Evolutionary conservation across 116 monocot genomes (phyloP), one percentile per base, ranked within the genome.

Genomic region (Iris pallida): DNA sequence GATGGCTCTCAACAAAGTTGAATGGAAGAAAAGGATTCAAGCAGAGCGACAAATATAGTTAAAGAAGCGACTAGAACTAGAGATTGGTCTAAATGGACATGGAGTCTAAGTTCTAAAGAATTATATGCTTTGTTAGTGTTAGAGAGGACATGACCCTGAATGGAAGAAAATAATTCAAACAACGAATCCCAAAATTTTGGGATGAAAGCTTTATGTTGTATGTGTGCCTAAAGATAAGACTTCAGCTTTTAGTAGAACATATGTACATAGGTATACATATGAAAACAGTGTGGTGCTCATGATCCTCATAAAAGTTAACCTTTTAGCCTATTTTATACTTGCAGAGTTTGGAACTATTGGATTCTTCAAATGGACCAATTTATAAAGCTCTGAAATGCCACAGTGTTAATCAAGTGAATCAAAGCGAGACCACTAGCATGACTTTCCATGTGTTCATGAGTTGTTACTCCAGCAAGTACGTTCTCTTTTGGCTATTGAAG

Each of bases 401-500:
- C 9, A 75, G 60, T 51, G 11, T 66, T 68, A 61, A 30, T 13
- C 43, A 68, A 76, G 83, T 16, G 71, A 80, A 84, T 92, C 92
- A 63, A 86, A 86, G 7, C 92, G 83, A 51, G 52, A 47, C 86
- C 81, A 75, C 55, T 79, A 2, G 88, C 85, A 73, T 92, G 86
- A 67, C 86, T 83, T 70, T 74, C 71, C 80, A 88, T 11, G 88
- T 88, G 66, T 88, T 92, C 68, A 72, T 76, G 54, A 88, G 88
- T 16, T 75, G 81, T 55, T 82, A 92, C 68, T 81, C 86, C 86
- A 41, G 65, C 53, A 63, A 81, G 54, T 45, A 92, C 7, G 17
- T 79, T 56, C n/a, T 83, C 86, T 47, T 79, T 79, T 43, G 81
- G 79, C 46, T 86, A 86, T 15, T 85, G 78, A 61, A 88, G 75